Evolutionary conservation across 2,329 filamentous ascomycete species (phyloP), one percentile per base, ranked within the genome.

Genomic region (Epichloe aotearoae): DNA sequence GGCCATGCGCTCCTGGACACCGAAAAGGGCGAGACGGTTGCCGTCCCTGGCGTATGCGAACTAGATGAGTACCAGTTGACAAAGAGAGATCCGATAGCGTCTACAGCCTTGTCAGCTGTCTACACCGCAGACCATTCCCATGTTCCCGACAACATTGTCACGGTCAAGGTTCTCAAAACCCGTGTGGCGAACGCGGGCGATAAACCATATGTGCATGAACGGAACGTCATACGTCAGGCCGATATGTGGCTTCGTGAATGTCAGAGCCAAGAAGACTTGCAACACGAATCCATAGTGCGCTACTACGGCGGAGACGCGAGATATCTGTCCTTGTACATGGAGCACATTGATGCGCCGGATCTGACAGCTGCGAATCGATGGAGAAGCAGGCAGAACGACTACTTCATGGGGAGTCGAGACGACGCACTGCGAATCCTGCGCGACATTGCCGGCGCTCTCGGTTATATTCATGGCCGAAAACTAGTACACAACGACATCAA

Each of bases 401-500:
- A 70, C 49, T 82, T 82, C 52, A 60, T 66, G 12, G 78, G 78
- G 42, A 64, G 62, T 45, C 69, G 70, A 6, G 61, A 64, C 5
- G 77, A 81, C 52, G 76, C 74, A 6, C 47, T 67, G 49, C 72
- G 73, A 17, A 80, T 81, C 46, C 58, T 81, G 33, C 69, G 67
- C 30, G 76, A 80, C 58, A 77, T 79, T 48, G 64, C 73, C 19
- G 67, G 71, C 53, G 78, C 76, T 2, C 64, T 82, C 42, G 66
- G 73, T 59, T 80, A 80, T 60, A 69, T 82, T 36, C 78, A 82
- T 61, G 66, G 66, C 46, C 71, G 72, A 50, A 68, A 69, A 50
- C 65, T 76, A 20, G 73, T 79, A 12, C 78, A 82, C 63, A 82
- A 81, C 62, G 78, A 82, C 61, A 78, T 81, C 63, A 81, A 81